These are phyloP conservation scores for Penicillium sp. DNA, from an alignment of 2,329 filamentous ascomycete species.

Conservation along the genomic window DNA sequence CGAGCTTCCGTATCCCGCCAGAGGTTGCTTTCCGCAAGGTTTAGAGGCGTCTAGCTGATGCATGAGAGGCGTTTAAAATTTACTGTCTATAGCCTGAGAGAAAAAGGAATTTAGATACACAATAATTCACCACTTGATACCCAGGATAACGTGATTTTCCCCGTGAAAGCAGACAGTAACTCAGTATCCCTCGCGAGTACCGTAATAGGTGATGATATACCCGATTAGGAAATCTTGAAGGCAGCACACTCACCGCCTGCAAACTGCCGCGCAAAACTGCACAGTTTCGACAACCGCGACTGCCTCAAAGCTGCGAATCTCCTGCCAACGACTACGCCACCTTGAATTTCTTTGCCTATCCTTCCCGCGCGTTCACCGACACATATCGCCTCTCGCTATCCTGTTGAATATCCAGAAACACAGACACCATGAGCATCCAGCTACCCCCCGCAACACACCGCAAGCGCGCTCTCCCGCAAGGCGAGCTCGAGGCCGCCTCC, in stretches of 20 bases:
- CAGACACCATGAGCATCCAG: conserved; percentile 37
- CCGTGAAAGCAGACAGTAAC: not conserved
- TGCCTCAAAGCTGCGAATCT: not conserved
- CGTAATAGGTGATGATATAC: conserved; percentile 13
- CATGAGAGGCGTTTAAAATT: conserved; percentile 26
- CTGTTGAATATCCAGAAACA: not conserved
- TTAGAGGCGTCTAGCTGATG: conserved; percentile 21
- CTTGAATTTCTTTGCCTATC: not conserved
- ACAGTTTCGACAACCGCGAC: conserved; percentile 19
- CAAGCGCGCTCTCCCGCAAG: conserved; percentile 47
- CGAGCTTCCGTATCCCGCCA: conserved; percentile 80
- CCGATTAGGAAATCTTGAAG: conserved; percentile 10
- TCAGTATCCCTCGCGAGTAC: not conserved
- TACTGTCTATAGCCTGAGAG: conserved; percentile 6
- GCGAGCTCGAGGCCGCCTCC: conserved; percentile 82
- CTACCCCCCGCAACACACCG: conserved; percentile 45
- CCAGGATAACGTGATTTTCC: not conserved
- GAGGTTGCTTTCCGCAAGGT: conserved; percentile 72
- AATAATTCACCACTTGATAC: conserved; percentile 24
- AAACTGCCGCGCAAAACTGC: conserved; percentile 24
- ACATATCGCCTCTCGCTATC: not conserved
- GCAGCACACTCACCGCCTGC: conserved; percentile 31
- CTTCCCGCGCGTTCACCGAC: not conserved
- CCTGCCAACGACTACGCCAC: conserved; percentile 2
- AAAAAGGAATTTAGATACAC: conserved; percentile 16